Conservation (phyloP, 2,329 filamentous ascomycete species). For the Colletotrichum sp. region DNA sequence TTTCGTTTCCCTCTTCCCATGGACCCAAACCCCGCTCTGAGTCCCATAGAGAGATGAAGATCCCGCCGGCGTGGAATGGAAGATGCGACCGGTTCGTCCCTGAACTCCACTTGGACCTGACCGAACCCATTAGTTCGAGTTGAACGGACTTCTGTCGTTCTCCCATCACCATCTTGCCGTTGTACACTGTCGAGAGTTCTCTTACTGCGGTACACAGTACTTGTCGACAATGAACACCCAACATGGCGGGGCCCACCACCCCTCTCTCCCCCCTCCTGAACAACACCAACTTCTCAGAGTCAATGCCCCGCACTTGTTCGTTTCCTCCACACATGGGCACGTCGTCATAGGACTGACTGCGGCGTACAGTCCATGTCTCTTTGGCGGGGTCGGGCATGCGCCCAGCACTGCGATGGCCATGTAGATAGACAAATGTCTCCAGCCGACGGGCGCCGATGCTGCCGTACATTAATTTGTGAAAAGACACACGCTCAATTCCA, state of each 20-base stretch:
- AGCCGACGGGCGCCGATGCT: background rate
- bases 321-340: conserved; percentile 17
- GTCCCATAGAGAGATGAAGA: background rate
- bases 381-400: conserved; percentile 17
- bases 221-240: conserved; percentile 12
- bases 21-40: background rate
- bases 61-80: background rate
- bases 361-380: conserved; percentile 1
- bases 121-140: background rate
- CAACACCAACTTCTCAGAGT: conserved; percentile 2
- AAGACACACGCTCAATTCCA: background rate
- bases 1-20: background rate
- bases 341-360: conserved; percentile 15
- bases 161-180: background rate
- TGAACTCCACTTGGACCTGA: background rate
- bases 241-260: conserved; percentile 1
- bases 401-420: background rate
- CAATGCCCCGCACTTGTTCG: conserved; percentile 13
- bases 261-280: conserved; percentile 2
- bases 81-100: background rate
- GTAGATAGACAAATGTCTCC: background rate
- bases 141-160: background rate
- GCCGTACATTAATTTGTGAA: background rate
- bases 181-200: background rate
- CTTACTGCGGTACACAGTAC: conserved; percentile 5